A percentile compares a stretch with the other conserved stretches of the same genome.
phyloP scores from a whole-genome alignment of 371 early-diverging fungal species.

The Scutellospora calospora region DNA sequence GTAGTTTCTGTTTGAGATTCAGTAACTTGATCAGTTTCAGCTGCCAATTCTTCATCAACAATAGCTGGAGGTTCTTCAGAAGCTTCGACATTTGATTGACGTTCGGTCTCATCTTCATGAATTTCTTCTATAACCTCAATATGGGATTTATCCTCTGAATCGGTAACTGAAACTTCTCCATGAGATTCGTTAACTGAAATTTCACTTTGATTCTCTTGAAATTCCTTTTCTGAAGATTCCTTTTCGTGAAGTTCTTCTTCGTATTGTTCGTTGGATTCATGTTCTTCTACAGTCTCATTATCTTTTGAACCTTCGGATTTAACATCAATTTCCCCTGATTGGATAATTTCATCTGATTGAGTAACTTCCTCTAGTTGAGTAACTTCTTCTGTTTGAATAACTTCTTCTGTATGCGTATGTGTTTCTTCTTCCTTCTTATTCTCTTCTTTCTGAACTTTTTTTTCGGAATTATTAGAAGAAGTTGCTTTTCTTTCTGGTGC shows the following conservation, averaged over 20 bases:
- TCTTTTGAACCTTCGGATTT: background rate
- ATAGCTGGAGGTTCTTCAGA: background rate
- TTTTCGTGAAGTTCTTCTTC: background rate
- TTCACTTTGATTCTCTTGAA: slow-evolving; percentile 10
- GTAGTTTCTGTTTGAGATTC: background rate
- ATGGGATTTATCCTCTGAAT: background rate
- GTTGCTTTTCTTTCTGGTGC: background rate
- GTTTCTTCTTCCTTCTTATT: background rate
- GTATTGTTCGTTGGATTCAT: background rate
- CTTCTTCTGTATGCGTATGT: background rate
- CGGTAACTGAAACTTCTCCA: background rate
- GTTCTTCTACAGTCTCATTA: background rate
- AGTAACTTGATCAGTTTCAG: background rate
- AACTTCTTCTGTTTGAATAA: too few relatives aligned
- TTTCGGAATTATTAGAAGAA: background rate
- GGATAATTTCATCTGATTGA: background rate
- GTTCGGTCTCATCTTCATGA: background rate
- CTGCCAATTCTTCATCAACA: background rate
- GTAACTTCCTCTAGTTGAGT: background rate
- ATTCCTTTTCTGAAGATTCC: background rate
- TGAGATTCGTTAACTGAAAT: slow-evolving; percentile 15
- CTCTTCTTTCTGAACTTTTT: background rate
- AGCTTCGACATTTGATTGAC: background rate
- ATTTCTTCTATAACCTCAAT: background rate
- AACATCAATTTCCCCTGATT: background rate